phyloP scores from a whole-genome alignment of 805 yeast species.

The Candida khao-thaluensis region DNA sequence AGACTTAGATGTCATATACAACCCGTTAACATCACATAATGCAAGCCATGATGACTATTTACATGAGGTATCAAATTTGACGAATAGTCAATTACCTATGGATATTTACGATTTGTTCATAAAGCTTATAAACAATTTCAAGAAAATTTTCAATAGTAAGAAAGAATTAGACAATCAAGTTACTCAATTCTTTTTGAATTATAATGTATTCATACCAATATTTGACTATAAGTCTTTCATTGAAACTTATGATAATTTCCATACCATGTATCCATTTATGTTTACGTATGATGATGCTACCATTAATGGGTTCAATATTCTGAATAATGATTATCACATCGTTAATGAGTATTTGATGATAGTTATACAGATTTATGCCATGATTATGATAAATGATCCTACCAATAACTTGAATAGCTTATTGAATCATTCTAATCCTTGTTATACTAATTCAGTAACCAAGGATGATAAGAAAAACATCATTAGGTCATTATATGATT shows the following conservation, averaged over 20 bases:
- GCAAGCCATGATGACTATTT: constrained; percentile 19
- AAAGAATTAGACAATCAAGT: constrained; percentile 48
- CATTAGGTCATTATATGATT: constrained; percentile 42
- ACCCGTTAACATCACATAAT: constrained; percentile 35
- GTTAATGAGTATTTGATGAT: constrained; percentile 44
- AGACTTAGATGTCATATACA: constrained; percentile 39
- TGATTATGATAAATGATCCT: constrained; percentile 52
- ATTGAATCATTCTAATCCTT: constrained; percentile 37
- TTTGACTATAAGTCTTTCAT: constrained; percentile 54
- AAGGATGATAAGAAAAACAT: constrained; percentile 20
- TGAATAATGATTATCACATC: constrained; percentile 43
- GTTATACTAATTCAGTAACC: constrained; percentile 18
- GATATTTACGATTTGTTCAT: constrained; percentile 45
- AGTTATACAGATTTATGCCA: constrained; percentile 49
- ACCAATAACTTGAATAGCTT: constrained; percentile 40
- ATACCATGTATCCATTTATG: constrained; percentile 48
- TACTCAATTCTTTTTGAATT: constrained; percentile 49
- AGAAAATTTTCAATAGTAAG: constrained; percentile 36
- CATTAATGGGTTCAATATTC: constrained; percentile 48
- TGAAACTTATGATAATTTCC: constrained; percentile 49
- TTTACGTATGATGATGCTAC: constrained; percentile 47
- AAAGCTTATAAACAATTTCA: constrained; percentile 43
- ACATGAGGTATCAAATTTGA: constrained; percentile 14
- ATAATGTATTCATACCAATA: constrained; percentile 54
- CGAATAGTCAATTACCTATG: constrained; percentile 29